A percentile compares a stretch with the other conserved stretches of the same genome.
phyloP scores from a whole-genome alignment of 768 basidiomycete genomes.

The Phylloporus arenicola region DNA sequence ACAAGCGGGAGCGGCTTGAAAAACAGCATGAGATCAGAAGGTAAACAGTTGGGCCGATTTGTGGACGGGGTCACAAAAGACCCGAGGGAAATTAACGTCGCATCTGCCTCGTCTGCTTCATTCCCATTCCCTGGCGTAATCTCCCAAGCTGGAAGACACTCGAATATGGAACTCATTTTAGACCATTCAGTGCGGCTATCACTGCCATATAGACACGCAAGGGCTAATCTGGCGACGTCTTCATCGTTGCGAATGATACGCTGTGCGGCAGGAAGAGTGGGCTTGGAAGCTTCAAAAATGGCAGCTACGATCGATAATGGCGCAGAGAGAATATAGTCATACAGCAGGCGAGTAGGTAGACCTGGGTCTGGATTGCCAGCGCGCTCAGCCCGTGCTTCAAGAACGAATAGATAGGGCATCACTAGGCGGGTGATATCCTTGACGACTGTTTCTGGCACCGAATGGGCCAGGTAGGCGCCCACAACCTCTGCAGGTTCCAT shows the following conservation, averaged over 20 bases:
- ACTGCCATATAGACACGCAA: slow-evolving; percentile 85
- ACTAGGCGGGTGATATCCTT: slow-evolving; percentile 71
- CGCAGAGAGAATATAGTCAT: slow-evolving; percentile 66
- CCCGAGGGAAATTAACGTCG: slow-evolving; percentile 75
- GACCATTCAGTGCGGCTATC: slow-evolving; percentile 67
- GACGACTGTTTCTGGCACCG: slow-evolving; percentile 60
- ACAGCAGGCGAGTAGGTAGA: slow-evolving; percentile 59
- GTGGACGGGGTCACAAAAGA: slow-evolving; percentile 75
- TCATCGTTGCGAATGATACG: slow-evolving; percentile 78
- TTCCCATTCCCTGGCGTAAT: slow-evolving; percentile 49
- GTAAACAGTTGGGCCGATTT: slow-evolving; percentile 45
- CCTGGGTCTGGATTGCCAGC: slow-evolving; percentile 62
- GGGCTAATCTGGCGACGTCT: slow-evolving; percentile 79
- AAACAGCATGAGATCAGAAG: slow-evolving; percentile 73
- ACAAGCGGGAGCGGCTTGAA: slow-evolving; percentile 73
- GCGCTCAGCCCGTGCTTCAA: slow-evolving; percentile 85
- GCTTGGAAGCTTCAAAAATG: slow-evolving; percentile 89
- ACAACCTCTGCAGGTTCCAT: slow-evolving; percentile 65
- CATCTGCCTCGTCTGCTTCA: slow-evolving; percentile 72
- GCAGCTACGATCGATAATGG: slow-evolving; percentile 65
- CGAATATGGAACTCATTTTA: slow-evolving; percentile 88
- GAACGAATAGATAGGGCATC: slow-evolving; percentile 87
- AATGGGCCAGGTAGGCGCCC: slow-evolving; percentile 68
- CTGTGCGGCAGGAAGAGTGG: slow-evolving; percentile 64
- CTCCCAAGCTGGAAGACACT: slow-evolving; percentile 93